phyloP scores from a whole-genome alignment of 2,329 filamentous ascomycete genomes.

The Aspergillus oerlinghausenensis region DNA sequence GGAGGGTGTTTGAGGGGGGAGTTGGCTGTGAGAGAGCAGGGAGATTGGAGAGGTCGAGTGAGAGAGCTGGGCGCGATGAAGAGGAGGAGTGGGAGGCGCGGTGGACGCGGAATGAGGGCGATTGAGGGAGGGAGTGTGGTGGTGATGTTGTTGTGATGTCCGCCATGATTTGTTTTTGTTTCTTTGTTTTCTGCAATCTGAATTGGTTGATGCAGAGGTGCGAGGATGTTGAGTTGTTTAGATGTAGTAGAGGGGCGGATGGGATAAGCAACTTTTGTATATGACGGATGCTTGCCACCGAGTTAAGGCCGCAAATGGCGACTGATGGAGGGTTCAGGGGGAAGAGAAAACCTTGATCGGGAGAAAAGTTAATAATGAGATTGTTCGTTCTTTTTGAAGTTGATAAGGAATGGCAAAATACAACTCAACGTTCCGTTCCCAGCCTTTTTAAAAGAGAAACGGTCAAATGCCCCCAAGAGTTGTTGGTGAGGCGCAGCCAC shows the following conservation, averaged over 20 bases:
- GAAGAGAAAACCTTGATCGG: not conserved
- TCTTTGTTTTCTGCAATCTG: not conserved
- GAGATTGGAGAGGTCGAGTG: slow-evolving; percentile 43
- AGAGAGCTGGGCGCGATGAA: slow-evolving; percentile 34
- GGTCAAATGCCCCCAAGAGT: too few relatives aligned
- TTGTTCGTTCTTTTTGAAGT: not conserved
- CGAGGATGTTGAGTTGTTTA: not conserved
- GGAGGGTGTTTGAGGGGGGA: slow-evolving; percentile 47
- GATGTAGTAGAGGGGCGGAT: not conserved
- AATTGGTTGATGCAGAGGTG: slow-evolving; percentile 2
- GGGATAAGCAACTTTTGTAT: not conserved
- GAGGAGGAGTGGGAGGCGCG: slow-evolving; percentile 23
- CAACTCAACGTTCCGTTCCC: not conserved
- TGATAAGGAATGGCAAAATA: not conserved
- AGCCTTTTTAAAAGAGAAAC: not conserved
- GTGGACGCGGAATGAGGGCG: slow-evolving; percentile 19
- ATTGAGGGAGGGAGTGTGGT: slow-evolving; percentile 20
- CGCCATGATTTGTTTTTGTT: not conserved
- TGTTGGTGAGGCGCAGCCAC: not conserved
- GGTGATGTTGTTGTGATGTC: slow-evolving; percentile 16
- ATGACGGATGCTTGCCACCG: not conserved
- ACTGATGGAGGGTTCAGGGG: not conserved
- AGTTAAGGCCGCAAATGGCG: not conserved
- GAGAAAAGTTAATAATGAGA: not conserved
- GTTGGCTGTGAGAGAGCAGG: slow-evolving; percentile 43